phyloP scores from a whole-genome alignment of 129 eudicot genomes.

The Saposhnikovia divaricata region DNA sequence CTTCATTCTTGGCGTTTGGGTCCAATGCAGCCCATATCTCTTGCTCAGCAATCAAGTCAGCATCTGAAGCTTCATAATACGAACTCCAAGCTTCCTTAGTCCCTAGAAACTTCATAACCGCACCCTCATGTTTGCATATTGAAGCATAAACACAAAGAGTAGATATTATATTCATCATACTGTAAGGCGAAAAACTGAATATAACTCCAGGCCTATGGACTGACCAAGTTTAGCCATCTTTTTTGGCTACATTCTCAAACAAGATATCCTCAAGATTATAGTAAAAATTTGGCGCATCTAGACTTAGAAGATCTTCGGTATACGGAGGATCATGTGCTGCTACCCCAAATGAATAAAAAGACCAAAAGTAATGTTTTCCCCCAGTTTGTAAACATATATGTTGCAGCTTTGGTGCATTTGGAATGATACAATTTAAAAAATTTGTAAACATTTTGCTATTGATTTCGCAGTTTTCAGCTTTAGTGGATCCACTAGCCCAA shows the following conservation, averaged over 20 bases:
- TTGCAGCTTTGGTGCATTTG: constrained; percentile 53
- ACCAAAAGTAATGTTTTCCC: constrained; percentile 39
- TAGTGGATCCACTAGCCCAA: constrained; percentile 44
- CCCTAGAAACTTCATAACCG: constrained; percentile 54
- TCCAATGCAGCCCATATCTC: constrained; percentile 82
- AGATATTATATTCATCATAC: constrained; percentile 52
- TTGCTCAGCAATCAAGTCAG: constrained; percentile 81
- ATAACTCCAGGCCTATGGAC: constrained; percentile 56
- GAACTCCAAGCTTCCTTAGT: constrained; percentile 37
- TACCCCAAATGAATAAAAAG: constrained; percentile 30
- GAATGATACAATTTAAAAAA: constrained; percentile 40
- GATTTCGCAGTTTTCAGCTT: constrained; percentile 41
- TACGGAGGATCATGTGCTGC: constrained; percentile 43
- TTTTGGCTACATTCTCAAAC: constrained; percentile 26
- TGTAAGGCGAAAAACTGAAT: constrained; percentile 59
- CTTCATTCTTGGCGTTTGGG: constrained; percentile 58
- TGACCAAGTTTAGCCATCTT: constrained; percentile 55
- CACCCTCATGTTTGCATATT: constrained; percentile 60
- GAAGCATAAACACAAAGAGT: constrained; percentile 57
- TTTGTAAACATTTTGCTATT: constrained; percentile 62
- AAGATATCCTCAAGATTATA: constrained; percentile 50
- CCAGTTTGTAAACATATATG: constrained; percentile 72
- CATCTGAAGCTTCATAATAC: constrained; percentile 49
- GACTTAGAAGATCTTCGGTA: constrained; percentile 53
- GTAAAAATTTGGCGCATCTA: constrained; percentile 45